Evolutionary conservation across 2,329 filamentous ascomycete genomes (phyloP), one percentile per base, ranked within the genome.

Genomic region (Sclerotinia spermophila): DNA sequence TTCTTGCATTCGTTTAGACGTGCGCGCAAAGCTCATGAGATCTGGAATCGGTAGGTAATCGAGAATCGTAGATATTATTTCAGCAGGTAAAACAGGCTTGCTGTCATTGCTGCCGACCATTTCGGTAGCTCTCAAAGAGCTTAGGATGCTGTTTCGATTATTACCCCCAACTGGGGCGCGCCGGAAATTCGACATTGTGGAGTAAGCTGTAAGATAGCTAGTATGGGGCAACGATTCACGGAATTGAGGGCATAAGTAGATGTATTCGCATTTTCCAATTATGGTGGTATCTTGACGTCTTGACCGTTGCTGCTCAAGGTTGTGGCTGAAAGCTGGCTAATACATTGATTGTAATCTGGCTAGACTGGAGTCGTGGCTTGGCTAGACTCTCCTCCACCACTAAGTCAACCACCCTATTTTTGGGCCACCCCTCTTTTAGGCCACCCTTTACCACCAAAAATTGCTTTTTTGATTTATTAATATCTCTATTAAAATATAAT

Each of bases 41-140:
- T 97, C 95, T 72, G 90, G 84, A 40, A 97, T 87, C 53, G 93
- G 91, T 53, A 98, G 88, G 82, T 96, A 94, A 79, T 97, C 93
- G 78, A 99, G 87, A 75, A 99, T 94, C 0, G 89, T 87, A 42
- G 91, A 91, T 76, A 98, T 88, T 75, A 98, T 93, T 83, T 98
- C 95, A 93, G 79, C 94, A 73, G 95, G 95, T 45, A 98, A 85
- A 55, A 89, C 86, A 35, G 94, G 88, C 81, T 93, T 94, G 53
- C 87, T 86, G 70, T 92, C 89, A 58, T 45, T 56, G 40, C 60
- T 66, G 38, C 68, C 68, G 71, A 94, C 84, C 85, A 97, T 92
- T 80, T 93, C 89, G 30, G 93, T 91, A 74, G 90, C 90, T 78
- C 91, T 91, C 76, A 98, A 84, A 59, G 92, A 92, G 72, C 89